Percentiles rank a stretch among this genome's conserved stretches.
Conservation (phyloP, 1,284 basidiomycete genomes). For the Earliella scabrosa region DNA sequence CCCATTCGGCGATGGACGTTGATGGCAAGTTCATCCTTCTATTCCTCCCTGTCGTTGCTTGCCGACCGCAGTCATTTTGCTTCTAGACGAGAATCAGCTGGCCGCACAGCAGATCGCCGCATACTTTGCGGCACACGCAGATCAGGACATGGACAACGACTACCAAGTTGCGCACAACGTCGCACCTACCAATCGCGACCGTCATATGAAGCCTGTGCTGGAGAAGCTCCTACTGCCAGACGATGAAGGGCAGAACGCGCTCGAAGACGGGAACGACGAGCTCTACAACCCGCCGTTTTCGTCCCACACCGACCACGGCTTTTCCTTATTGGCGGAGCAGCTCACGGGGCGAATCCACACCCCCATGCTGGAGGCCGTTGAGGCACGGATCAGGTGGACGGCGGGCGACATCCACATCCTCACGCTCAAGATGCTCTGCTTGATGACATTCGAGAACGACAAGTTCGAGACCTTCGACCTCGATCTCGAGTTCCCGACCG, state of each 20-base stretch:
- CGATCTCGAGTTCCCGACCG: too few species aligned
- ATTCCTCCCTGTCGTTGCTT: too few species aligned
- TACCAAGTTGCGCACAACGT: background rate
- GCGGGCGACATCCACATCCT: slow-evolving; percentile 7
- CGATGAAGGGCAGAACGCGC: slow-evolving; percentile 7
- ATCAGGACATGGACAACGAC: background rate
- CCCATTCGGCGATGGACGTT: background rate
- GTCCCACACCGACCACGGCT: slow-evolving; percentile 2
- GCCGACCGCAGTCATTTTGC: too few species aligned
- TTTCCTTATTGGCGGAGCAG: slow-evolving; percentile 4
- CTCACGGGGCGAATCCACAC: background rate
- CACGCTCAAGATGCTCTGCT: slow-evolving; percentile 8
- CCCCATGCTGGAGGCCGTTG: slow-evolving; percentile 7
- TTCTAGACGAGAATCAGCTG: too few species aligned
- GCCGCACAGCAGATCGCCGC: too few species aligned
- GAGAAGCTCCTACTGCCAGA: background rate
- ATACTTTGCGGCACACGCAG: background rate
- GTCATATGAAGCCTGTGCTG: background rate
- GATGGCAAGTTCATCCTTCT: background rate
- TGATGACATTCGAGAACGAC: background rate
- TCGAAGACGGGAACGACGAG: slow-evolving; percentile 1
- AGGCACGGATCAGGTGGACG: slow-evolving; percentile 8
- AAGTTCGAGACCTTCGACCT: slow-evolving; percentile 2
- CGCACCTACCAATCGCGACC: too few species aligned
- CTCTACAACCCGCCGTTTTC: background rate